Conservation (phyloP, 1,139 yeast species). For the Lodderomyces jiufengensis region DNA sequence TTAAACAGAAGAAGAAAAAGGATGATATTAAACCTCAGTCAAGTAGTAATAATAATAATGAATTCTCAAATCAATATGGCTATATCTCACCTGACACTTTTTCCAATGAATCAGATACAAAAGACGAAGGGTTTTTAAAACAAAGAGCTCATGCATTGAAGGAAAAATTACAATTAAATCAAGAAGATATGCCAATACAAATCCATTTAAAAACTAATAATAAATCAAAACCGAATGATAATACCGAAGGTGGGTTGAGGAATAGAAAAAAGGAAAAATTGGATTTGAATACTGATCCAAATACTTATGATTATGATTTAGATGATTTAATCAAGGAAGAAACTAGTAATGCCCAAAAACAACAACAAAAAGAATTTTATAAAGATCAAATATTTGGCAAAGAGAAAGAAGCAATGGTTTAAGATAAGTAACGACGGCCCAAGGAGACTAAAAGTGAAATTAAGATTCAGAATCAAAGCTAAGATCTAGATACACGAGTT, state of each 20-base stretch:
- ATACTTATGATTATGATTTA: conserved; percentile 31
- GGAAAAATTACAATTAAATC: conserved; percentile 31
- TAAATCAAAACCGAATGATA: conserved; percentile 8
- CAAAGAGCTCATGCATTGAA: conserved; percentile 28
- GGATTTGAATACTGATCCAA: conserved; percentile 33
- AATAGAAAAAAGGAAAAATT: conserved; percentile 27
- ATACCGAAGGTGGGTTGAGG: conserved; percentile 14
- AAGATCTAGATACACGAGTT: no score
- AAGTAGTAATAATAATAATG: background rate
- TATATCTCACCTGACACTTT: conserved; percentile 44
- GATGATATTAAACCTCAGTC: conserved; percentile 1
- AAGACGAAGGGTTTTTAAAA: conserved; percentile 14
- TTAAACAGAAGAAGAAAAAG: conserved; percentile 5
- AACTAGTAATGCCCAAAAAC: conserved; percentile 20
- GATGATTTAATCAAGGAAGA: conserved; percentile 30
- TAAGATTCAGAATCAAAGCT: no score
- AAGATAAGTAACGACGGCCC: no score
- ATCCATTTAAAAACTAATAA: conserved; percentile 28
- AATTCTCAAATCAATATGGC: no score
- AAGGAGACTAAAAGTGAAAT: no score
- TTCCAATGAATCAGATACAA: conserved; percentile 9
- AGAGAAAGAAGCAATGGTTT: conserved; percentile 30
- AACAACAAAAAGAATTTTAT: conserved; percentile 25
- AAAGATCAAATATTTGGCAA: conserved; percentile 25
- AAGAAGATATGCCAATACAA: conserved; percentile 39